Percentiles rank a stretch among this genome's conserved stretches.
Conservation (phyloP, 371 early-diverging fungal genomes). For the Coemansia sp. region DNA sequence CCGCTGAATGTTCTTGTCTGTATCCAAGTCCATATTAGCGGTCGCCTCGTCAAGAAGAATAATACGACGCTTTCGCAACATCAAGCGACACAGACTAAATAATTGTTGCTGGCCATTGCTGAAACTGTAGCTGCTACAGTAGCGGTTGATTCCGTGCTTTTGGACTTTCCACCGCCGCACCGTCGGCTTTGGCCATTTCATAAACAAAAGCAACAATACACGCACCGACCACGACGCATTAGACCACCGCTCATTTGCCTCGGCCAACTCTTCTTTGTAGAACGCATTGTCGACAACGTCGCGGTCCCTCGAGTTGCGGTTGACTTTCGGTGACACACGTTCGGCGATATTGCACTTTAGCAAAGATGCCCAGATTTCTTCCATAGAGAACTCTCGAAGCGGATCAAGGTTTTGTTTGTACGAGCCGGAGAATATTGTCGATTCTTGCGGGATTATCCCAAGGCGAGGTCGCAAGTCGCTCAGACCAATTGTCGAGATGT, state of each 20-base stretch:
- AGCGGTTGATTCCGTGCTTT: conserved; percentile 17
- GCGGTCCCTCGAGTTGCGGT: conserved; percentile 56
- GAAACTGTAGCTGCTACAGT: conserved; percentile 51
- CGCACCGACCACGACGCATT: background rate
- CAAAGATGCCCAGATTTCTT: conserved; percentile 70
- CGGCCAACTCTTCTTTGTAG: conserved; percentile 1
- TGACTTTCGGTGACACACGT: background rate
- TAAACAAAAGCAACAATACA: background rate
- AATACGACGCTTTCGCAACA: conserved; percentile 59
- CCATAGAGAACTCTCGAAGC: conserved; percentile 57
- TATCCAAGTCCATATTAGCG: conserved; percentile 59
- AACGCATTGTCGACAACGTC: background rate
- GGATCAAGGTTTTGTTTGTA: conserved; percentile 70
- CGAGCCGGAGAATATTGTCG: conserved; percentile 61
- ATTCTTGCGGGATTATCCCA: conserved; percentile 77
- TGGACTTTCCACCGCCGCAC: background rate
- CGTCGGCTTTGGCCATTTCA: background rate
- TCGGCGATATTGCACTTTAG: conserved; percentile 13
- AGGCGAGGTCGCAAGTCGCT: conserved; percentile 66
- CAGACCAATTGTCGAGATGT: conserved; percentile 67
- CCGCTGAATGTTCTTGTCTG: conserved; percentile 56
- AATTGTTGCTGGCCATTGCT: conserved; percentile 61
- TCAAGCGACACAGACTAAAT: conserved; percentile 48
- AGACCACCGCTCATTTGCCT: conserved; percentile 3
- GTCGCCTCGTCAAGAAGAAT: conserved; percentile 65